Conservation (phyloP, 257 asterid genomes). For the Misopates orontium region DNA sequence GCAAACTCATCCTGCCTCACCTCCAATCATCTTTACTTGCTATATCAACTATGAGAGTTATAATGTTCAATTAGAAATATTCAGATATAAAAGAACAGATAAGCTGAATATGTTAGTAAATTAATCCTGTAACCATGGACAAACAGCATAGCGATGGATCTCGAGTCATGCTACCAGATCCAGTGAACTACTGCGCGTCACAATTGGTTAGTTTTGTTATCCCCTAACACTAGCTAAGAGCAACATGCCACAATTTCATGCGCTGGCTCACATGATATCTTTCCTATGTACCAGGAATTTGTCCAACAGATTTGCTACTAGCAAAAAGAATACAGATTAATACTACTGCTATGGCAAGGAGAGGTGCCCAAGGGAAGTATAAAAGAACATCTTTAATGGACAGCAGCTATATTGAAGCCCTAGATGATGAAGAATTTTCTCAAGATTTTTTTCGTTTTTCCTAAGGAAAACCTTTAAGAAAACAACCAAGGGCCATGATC, state of each 20-base stretch:
- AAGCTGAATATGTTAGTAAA: no score
- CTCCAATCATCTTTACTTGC: neutral
- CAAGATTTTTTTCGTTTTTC: neutral
- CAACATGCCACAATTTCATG: neutral
- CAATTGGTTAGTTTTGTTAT: neutral
- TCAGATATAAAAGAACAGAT: neutral
- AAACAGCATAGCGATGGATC: neutral
- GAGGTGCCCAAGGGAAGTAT: no score
- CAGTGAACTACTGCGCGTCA: neutral
- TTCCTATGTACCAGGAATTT: neutral
- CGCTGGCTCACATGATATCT: neutral
- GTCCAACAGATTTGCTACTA: neutral
- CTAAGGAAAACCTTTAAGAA: neutral
- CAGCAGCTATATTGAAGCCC: neutral
- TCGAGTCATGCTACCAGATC: neutral
- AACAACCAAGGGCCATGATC: no score
- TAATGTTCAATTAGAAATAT: neutral
- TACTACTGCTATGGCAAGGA: no score
- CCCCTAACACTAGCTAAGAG: neutral
- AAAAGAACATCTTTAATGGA: neutral
- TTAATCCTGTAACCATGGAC: no score
- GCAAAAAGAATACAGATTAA: neutral
- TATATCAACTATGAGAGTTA: neutral
- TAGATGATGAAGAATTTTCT: slow-evolving; percentile 1
- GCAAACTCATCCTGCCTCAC: neutral